Conservation (phyloP, 306 rosid species). For the Carpinus viminea region DNA sequence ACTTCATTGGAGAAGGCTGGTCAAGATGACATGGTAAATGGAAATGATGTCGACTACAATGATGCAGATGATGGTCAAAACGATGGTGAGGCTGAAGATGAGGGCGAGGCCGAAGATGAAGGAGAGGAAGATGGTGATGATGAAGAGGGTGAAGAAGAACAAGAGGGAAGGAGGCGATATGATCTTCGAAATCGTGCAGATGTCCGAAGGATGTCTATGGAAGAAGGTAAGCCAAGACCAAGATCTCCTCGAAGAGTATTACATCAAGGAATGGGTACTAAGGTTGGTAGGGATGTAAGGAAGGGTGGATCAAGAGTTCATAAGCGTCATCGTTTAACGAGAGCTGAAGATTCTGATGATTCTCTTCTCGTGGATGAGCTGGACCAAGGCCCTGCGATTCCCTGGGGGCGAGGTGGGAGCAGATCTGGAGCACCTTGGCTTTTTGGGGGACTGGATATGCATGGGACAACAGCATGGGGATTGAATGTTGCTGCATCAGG, state of each 20-base stretch:
- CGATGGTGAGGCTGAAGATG: constrained; percentile 58
- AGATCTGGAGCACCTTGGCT: constrained; percentile 92
- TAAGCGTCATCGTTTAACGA: constrained; percentile 80
- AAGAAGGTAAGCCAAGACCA: constrained; percentile 71
- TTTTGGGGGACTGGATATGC: constrained; percentile 89
- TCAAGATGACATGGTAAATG: constrained; percentile 85
- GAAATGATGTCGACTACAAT: constrained; percentile 73
- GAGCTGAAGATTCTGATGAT: constrained; percentile 95
- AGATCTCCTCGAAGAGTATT: constrained; percentile 92
- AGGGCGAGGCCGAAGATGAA: constrained; percentile 39
- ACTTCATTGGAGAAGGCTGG: constrained; percentile 70
- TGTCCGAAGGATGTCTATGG: constrained; percentile 82
- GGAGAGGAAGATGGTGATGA: constrained; percentile 60
- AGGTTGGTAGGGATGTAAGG: constrained; percentile 86
- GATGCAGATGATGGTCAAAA: constrained; percentile 83
- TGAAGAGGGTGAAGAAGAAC: constrained; percentile 86
- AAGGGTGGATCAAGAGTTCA: constrained; percentile 91
- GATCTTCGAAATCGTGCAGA: constrained; percentile 96
- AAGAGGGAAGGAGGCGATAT: constrained; percentile 86
- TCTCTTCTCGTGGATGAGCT: constrained; percentile 96
- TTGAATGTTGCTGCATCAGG: constrained; percentile 97
- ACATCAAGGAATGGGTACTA: constrained; percentile 90
- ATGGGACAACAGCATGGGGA: constrained; percentile 87
- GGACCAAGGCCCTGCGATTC: constrained; percentile 94
- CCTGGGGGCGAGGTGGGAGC: constrained; percentile 91